Conservation (phyloP, 2,329 filamentous ascomycete genomes). For the Paecilomyces formosus region DNA sequence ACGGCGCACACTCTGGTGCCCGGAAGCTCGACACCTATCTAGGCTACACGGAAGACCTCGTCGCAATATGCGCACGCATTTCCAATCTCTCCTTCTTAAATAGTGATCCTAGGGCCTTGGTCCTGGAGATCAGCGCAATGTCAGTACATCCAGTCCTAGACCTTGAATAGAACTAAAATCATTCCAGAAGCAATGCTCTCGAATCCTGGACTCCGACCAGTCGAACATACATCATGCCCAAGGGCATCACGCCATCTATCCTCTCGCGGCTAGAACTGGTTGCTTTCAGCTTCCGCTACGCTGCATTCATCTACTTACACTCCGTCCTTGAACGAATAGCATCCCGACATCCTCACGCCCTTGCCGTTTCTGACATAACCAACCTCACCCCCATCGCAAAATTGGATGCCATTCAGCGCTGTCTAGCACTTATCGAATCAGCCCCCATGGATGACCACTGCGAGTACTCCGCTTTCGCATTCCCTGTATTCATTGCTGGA, state of each 20-base stretch:
- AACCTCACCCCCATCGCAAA: constrained; percentile 20
- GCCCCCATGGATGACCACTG: constrained; percentile 24
- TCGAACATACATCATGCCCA: constrained; percentile 22
- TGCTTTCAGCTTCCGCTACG: constrained; percentile 30
- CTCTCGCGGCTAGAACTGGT: constrained; percentile 26
- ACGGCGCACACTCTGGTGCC: constrained; percentile 14
- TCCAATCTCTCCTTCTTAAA: constrained; percentile 18
- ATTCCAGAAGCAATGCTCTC: constrained; percentile 23
- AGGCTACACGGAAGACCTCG: constrained; percentile 29
- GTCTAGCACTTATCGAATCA: constrained; percentile 17
- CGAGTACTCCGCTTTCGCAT: constrained; percentile 31
- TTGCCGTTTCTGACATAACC: background rate
- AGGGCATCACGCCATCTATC: constrained; percentile 18
- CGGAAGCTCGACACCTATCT: constrained; percentile 30
- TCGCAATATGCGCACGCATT: constrained; percentile 26
- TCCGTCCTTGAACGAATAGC: constrained; percentile 25
- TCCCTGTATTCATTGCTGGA: constrained; percentile 29
- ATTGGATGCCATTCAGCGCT: constrained; percentile 17
- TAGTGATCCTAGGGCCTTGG: constrained; percentile 13
- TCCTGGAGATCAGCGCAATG: constrained; percentile 21
- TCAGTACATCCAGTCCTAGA: constrained; percentile 8
- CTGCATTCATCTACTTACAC: constrained; percentile 29
- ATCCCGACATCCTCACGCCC: background rate
- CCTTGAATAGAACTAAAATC: background rate
- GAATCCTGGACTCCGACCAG: constrained; percentile 21